These are phyloP conservation scores for Phaeosphaeriaceae sp. DNA, from an alignment of 2,329 filamentous ascomycete genomes.

Conservation along the genomic window DNA sequence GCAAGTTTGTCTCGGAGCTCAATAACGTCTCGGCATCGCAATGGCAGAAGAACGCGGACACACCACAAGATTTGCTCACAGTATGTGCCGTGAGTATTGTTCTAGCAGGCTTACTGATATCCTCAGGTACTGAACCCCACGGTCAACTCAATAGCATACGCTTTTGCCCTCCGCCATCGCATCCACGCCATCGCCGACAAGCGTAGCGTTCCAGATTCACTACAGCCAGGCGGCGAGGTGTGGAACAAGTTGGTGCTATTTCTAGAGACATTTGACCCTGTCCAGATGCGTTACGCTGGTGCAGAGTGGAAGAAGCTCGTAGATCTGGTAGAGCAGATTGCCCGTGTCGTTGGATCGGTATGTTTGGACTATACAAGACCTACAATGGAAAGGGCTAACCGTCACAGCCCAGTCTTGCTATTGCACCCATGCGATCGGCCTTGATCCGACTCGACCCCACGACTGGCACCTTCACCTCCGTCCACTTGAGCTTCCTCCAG, in stretches of 20 bases:
- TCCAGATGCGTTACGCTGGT: constrained; percentile 65
- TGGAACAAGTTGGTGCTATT: constrained; percentile 61
- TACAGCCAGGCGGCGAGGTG: constrained; percentile 54
- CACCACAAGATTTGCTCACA: constrained; percentile 51
- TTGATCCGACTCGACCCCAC: constrained; percentile 73
- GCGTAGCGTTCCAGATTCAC: constrained; percentile 48
- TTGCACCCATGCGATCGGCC: constrained; percentile 57
- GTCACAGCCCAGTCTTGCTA: constrained; percentile 42
- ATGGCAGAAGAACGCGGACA: constrained; percentile 47
- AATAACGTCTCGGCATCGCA: constrained; percentile 38
- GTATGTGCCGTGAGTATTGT: constrained; percentile 21
- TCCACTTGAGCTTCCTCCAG: constrained; percentile 66
- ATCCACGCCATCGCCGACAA: constrained; percentile 50
- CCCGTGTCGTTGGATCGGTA: constrained; percentile 41
- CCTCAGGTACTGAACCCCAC: constrained; percentile 61
- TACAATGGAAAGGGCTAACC: constrained; percentile 4
- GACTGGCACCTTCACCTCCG: constrained; percentile 70
- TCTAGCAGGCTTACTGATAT: constrained; percentile 14
- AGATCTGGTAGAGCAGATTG: constrained; percentile 46
- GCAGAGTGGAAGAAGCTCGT: constrained; percentile 56
- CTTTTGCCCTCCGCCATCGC: constrained; percentile 61
- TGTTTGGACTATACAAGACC: constrained; percentile 12
- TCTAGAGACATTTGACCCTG: constrained; percentile 58
- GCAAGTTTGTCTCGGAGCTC: constrained; percentile 45
- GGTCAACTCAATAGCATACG: constrained; percentile 66